These are phyloP conservation scores for Penicillium sp. DNA, from an alignment of 2,329 filamentous ascomycete genomes.

Conservation along the genomic window DNA sequence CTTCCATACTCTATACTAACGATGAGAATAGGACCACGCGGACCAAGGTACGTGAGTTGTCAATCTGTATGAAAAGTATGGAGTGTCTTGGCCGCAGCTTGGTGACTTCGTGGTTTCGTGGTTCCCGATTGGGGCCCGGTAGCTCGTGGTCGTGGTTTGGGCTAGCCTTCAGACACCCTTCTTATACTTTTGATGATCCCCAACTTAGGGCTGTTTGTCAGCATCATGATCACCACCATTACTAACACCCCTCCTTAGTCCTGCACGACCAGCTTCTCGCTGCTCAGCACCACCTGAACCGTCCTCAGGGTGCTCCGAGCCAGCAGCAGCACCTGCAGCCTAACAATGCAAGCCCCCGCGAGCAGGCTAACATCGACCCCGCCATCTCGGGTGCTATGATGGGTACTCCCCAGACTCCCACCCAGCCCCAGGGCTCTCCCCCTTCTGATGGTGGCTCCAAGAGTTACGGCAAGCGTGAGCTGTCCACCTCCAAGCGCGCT, in stretches of 20 bases:
- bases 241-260: conserved; percentile 43
- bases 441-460: conserved; percentile 62
- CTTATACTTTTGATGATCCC: background rate
- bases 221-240: background rate
- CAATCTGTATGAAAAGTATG: background rate
- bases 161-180: background rate
- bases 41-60: conserved; percentile 45
- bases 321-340: conserved; percentile 44
- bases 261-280: conserved; percentile 65
- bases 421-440: conserved; percentile 28
- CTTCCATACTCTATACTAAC: conserved; percentile 15
- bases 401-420: conserved; percentile 39
- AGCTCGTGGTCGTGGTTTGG: background rate
- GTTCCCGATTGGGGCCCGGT: background rate
- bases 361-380: conserved; percentile 59
- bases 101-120: background rate
- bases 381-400: conserved; percentile 58
- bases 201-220: background rate
- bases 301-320: conserved; percentile 45
- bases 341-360: conserved; percentile 45
- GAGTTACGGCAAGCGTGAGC: conserved; percentile 74
- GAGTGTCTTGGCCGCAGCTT: background rate
- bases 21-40: conserved; percentile 40
- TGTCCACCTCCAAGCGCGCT: conserved; percentile 93
- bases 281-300: conserved; percentile 43